Conservation (phyloP, 257 asterid genomes). For the Nyctanthes arbortristis region DNA sequence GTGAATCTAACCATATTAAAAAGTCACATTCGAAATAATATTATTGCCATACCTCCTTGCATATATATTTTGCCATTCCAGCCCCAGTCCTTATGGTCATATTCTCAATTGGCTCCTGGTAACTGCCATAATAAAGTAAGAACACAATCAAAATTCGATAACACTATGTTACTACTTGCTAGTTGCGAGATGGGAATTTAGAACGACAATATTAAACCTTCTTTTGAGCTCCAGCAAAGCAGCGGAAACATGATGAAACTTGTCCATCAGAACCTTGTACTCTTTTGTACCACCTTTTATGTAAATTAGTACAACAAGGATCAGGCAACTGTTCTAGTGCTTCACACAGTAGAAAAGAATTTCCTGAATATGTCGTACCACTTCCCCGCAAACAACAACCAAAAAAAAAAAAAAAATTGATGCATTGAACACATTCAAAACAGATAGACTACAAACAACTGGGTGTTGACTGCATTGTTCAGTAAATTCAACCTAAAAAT, state of each 20-base stretch:
- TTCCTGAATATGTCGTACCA: not conserved
- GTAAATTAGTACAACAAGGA: constrained; percentile 13
- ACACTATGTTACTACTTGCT: constrained; percentile 14
- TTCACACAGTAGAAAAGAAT: not conserved
- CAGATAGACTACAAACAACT: constrained; percentile 11
- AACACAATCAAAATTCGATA: constrained; percentile 14
- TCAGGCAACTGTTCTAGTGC: constrained; percentile 13
- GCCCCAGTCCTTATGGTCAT: constrained; percentile 98
- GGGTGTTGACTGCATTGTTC: not conserved
- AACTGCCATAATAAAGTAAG: constrained; percentile 55
- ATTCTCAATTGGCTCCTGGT: constrained; percentile 93
- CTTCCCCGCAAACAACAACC: not conserved
- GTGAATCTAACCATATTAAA: constrained; percentile 4
- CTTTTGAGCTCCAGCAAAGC: constrained; percentile 87
- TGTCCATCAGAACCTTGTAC: constrained; percentile 92
- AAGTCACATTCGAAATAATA: constrained; percentile 15
- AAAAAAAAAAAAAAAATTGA: not conserved
- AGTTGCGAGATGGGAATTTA: constrained; percentile 21
- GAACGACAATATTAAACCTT: constrained; percentile 36
- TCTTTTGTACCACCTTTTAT: constrained; percentile 83
- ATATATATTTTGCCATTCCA: constrained; percentile 97
- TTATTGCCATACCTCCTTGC: constrained; percentile 77
- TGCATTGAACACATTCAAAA: not conserved
- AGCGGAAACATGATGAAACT: constrained; percentile 84
- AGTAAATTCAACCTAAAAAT: not conserved